Evolutionary conservation across 2,329 filamentous ascomycete species (phyloP).

Genomic region (Monilinia aucupariae): DNA sequence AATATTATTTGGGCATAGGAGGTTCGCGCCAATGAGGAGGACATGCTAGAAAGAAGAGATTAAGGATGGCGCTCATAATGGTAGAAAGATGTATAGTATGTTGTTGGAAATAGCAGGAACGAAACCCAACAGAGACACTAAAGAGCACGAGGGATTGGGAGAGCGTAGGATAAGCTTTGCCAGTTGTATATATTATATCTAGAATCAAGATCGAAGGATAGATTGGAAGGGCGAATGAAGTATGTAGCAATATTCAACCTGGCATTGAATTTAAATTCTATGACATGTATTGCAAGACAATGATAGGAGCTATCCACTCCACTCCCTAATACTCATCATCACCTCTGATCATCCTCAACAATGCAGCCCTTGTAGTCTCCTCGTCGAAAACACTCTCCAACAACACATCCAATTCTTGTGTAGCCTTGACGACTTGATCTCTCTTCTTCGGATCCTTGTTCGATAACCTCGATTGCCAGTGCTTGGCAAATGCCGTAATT

Average conservation of each 20-base stretch:
- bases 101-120: background rate
- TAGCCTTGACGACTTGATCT: conserved; percentile 46
- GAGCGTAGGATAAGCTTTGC: background rate
- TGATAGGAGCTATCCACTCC: background rate
- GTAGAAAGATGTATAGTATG: background rate
- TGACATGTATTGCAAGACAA: background rate
- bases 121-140: background rate
- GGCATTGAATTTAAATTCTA: background rate
- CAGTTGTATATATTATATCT: too few relatives aligned
- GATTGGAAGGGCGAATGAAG: too few relatives aligned
- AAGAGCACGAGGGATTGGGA: background rate
- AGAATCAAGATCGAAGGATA: background rate
- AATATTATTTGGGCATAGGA: background rate
- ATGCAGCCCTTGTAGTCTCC: conserved; percentile 32
- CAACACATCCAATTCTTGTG: conserved; percentile 51
- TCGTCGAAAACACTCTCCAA: conserved; percentile 50
- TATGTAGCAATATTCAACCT: background rate
- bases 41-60: background rate
- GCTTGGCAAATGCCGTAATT: conserved; percentile 58
- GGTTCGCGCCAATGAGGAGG: background rate
- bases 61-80: background rate
- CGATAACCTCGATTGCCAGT: conserved; percentile 48
- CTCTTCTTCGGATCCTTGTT: conserved; percentile 41
- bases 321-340: background rate
- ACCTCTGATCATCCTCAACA: conserved; percentile 34